Evolutionary conservation across 768 basidiomycete genomes (phyloP), one percentile per base, ranked within the genome.

Genomic region (Lactarius vividus): DNA sequence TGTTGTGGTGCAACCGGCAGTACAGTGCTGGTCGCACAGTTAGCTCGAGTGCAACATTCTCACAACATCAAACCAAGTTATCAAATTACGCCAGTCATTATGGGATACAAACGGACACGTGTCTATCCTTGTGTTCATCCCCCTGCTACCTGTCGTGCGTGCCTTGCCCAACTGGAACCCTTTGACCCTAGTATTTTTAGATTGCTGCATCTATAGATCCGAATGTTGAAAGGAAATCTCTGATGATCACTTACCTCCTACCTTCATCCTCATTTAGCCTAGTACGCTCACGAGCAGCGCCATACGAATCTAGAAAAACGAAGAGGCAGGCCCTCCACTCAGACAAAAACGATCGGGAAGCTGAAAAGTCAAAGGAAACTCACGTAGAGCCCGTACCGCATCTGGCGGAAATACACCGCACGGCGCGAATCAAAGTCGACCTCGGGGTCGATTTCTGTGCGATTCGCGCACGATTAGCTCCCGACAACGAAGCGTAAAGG

Each of bases 401-500:
- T 98, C 74, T 98, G 96, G 44, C 96, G 88, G 89, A 98, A 98
- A 79, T 98, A 98, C 26, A 93, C 94, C 2, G 96, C 96, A 13
- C 96, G 85, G 33, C 92, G 86, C 8, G 87, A 91, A 76, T 98
- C 96, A 71, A 96, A 98, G 77, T 99, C 97, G 54, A 99, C 96
- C 75, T 96, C 96, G 3, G 94, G 93, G 75, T 98, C 96, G 72
- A 99, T 98, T 89, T 99, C 97, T 94, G n/a, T n/a, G 70, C 4
- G n/a, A 26, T 23, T 23, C 35, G 29, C 67, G 54, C n/a, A 40
- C 40, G 18, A 55, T 59, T 18, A 64, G 65, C 61, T 49, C 4
- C n/a, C 20, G 63, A 65, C 46, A 15, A 56, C 13, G 35, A 39
- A 9, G 11, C n/a, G 18, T 57, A n/a, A 62, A 29, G 29, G 23